Percentiles rank a stretch among this genome's conserved stretches.
These are phyloP conservation scores for Elongisporangium senticosum DNA, from an alignment of 352 stramenopile species.

Conservation along the genomic window DNA sequence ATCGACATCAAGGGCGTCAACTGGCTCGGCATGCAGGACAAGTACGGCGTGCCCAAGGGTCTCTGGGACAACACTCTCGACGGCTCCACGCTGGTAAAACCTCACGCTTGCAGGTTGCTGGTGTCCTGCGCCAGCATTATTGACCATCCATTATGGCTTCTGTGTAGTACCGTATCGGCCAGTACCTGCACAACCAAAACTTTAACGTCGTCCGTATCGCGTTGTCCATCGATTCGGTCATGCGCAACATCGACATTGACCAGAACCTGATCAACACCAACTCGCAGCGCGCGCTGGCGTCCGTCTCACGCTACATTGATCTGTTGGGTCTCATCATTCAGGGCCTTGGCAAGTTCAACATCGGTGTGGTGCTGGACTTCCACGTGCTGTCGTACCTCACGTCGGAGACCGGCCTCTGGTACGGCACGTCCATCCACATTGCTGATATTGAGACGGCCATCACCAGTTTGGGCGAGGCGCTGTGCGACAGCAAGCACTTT, in stretches of 20 bases:
- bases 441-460: conserved; percentile 77
- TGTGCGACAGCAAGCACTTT: conserved; percentile 79
- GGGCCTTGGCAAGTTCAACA: conserved; percentile 67
- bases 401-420: conserved; percentile 51
- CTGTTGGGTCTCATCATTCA: conserved; percentile 56
- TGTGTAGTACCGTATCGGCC: conserved; percentile 49
- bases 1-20: conserved; percentile 84
- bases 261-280: conserved; percentile 77
- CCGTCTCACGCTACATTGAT: conserved; percentile 58
- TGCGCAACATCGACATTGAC: conserved; percentile 61
- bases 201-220: conserved; percentile 80
- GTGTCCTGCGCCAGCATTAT: not conserved
- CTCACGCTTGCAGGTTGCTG: not conserved
- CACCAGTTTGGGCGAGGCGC: conserved; percentile 51
- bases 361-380: conserved; percentile 79
- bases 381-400: conserved; percentile 53
- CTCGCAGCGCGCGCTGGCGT: conserved; percentile 66
- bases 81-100: conserved; percentile 47
- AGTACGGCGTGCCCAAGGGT: conserved; percentile 60
- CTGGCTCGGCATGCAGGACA: conserved; percentile 80
- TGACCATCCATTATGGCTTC: not conserved
- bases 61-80: conserved; percentile 81
- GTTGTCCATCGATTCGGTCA: conserved; percentile 62
- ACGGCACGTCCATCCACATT: conserved; percentile 67
- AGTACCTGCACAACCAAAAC: conserved; percentile 71